phyloP scores from a whole-genome alignment of 129 eudicot genomes.

The Artemisia argyi region DNA sequence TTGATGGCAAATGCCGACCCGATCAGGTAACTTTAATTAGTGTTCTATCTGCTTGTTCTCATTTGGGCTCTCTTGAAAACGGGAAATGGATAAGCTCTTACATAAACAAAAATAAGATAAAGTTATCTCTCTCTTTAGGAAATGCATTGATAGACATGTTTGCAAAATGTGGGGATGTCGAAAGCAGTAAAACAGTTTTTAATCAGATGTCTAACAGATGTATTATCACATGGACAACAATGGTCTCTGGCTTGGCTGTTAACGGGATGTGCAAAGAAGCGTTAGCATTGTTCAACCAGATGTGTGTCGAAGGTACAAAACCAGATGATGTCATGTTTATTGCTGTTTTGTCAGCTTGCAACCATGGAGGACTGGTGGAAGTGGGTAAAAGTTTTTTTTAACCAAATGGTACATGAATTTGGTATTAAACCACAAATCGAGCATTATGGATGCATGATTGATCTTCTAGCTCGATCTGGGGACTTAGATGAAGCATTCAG shows the following conservation, averaged over 20 bases:
- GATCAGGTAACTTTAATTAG: slow-evolving; percentile 46
- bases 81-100: slow-evolving; percentile 63
- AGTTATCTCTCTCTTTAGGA: slow-evolving; percentile 49
- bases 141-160: slow-evolving; percentile 66
- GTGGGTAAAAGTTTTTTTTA: slow-evolving; percentile 50
- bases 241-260: slow-evolving; percentile 53
- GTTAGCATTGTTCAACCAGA: slow-evolving; percentile 39
- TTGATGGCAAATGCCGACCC: slow-evolving; percentile 53
- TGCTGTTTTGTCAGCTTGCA: slow-evolving; percentile 68
- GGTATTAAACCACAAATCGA: slow-evolving; percentile 52
- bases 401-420: slow-evolving; percentile 39
- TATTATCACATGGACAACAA: slow-evolving; percentile 68
- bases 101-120: slow-evolving; percentile 45
- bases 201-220: slow-evolving; percentile 39
- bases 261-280: slow-evolving; percentile 59
- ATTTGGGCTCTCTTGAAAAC: slow-evolving; percentile 59
- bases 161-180: slow-evolving; percentile 69
- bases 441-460: slow-evolving; percentile 71
- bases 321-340: slow-evolving; percentile 64
- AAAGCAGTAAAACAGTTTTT: slow-evolving; percentile 45
- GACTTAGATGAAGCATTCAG: slow-evolving; percentile 49
- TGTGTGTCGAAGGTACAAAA: slow-evolving; percentile 42
- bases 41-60: slow-evolving; percentile 55
- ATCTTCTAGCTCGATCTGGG: slow-evolving; percentile 63
- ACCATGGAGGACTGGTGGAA: slow-evolving; percentile 58